Evolutionary conservation across 169 alveolate species (phyloP).

Genomic region (Cryptosporidium tyzzeri): DNA sequence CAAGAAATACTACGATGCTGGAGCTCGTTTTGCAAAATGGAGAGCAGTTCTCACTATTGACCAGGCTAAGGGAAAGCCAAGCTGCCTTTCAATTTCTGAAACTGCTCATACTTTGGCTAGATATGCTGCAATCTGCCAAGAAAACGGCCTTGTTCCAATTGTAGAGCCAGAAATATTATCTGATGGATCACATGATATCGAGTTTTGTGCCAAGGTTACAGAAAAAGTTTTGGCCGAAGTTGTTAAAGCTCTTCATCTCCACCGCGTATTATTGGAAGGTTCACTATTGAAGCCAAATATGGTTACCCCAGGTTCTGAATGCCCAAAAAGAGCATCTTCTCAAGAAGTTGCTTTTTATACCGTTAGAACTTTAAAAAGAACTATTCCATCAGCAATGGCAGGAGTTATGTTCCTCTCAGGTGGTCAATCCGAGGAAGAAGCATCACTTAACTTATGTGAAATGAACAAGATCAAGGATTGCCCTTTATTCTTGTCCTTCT

Average conservation of each 20-base stretch:
- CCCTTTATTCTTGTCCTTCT: constrained; percentile 97
- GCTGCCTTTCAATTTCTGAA: constrained; percentile 92
- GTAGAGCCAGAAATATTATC: constrained; percentile 99
- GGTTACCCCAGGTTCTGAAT: constrained; percentile 97
- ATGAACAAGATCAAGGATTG: constrained; percentile 92
- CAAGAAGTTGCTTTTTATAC: constrained; percentile 95
- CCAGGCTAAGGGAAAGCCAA: constrained; percentile 90
- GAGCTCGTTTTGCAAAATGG: constrained; percentile 99
- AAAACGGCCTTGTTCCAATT: constrained; percentile 97
- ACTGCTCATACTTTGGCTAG: constrained; percentile 98
- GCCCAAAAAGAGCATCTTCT: constrained; percentile 89
- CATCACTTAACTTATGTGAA: constrained; percentile 95
- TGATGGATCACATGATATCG: constrained; percentile 97
- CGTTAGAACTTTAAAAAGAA: constrained; percentile 93
- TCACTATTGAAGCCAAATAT: constrained; percentile 97
- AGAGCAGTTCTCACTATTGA: constrained; percentile 97
- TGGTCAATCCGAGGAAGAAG: constrained; percentile 98
- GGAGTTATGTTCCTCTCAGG: constrained; percentile 99
- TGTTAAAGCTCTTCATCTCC: constrained; percentile 93
- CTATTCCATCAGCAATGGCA: constrained; percentile 96
- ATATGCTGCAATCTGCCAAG: constrained; percentile 98
- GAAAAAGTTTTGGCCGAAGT: constrained; percentile 95
- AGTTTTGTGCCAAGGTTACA: constrained; percentile 94
- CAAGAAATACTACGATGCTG: constrained; percentile 94
- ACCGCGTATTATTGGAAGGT: constrained; percentile 96